Conservation (phyloP, 768 basidiomycete species). For the Astraeus odoratus region DNA sequence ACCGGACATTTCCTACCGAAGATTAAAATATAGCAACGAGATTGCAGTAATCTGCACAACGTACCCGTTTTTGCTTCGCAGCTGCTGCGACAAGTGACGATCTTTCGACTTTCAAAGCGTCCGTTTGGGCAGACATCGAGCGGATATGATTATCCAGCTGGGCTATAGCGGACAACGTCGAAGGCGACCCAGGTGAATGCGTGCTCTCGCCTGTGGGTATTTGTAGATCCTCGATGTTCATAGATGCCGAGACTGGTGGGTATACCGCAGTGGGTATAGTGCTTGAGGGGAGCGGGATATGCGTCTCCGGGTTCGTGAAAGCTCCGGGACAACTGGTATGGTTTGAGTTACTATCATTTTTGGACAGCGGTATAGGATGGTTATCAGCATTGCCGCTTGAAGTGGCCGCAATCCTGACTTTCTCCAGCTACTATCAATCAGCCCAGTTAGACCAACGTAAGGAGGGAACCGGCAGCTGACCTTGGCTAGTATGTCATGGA, state of each 20-base stretch:
- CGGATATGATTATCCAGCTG: constrained; percentile 33
- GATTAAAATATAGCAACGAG: not conserved
- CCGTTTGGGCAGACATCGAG: constrained; percentile 28
- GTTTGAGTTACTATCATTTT: not conserved
- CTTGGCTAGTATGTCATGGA: constrained; percentile 31
- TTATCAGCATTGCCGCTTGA: not conserved
- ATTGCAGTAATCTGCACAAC: not conserved
- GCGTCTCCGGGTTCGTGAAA: not conserved
- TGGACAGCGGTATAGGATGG: not conserved
- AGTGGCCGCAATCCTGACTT: constrained; percentile 10
- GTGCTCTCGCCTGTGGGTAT: not conserved
- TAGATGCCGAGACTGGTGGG: not conserved
- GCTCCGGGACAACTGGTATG: not conserved
- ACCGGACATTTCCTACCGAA: constrained; percentile 11
- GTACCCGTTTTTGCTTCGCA: constrained; percentile 18
- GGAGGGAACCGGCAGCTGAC: constrained; percentile 19
- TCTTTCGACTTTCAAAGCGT: constrained; percentile 33
- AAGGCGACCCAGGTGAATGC: constrained; percentile 2
- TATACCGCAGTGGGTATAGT: not conserved
- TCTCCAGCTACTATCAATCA: constrained; percentile 14
- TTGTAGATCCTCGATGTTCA: not conserved
- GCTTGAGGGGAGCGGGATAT: not conserved
- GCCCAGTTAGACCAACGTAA: not conserved
- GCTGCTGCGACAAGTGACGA: constrained; percentile 20
- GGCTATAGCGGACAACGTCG: constrained; percentile 14